These are phyloP conservation scores for Mortierella sp. DNA, from an alignment of 371 early-diverging fungal species.

Conservation along the genomic window DNA sequence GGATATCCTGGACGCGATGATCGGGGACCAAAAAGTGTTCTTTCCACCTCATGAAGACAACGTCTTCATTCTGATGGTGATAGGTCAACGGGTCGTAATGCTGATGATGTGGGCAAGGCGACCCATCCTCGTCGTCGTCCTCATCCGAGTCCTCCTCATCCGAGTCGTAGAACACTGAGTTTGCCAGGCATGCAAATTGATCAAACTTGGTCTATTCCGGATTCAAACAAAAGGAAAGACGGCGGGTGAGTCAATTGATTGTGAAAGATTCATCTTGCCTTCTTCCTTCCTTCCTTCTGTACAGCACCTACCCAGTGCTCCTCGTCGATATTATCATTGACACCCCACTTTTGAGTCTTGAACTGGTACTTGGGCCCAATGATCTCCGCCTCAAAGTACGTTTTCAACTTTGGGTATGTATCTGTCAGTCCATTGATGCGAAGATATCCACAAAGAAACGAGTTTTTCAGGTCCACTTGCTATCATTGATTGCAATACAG, in stretches of 20 bases:
- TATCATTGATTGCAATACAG: conserved; percentile 40
- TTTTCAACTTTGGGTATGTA: conserved; percentile 82
- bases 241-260: no score
- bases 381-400: conserved; percentile 86
- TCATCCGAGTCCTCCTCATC: conserved; percentile 11
- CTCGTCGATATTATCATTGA: conserved; percentile 76
- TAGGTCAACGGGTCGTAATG: conserved; percentile 54
- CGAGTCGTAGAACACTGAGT: conserved; percentile 37
- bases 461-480: conserved; percentile 81
- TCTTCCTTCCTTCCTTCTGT: no score
- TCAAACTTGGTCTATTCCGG: conserved; percentile 62
- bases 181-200: conserved; percentile 69
- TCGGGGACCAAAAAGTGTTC: conserved; percentile 96
- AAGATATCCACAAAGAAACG: conserved; percentile 82
- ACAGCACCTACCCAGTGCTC: conserved; percentile 88
- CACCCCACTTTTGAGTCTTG: conserved; percentile 89
- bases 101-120: conserved; percentile 13
- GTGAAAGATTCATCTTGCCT: no score
- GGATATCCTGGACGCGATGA: conserved; percentile 83
- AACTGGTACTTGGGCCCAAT: conserved; percentile 75
- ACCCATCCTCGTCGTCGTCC: conserved; percentile 1
- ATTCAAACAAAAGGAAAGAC: neutral
- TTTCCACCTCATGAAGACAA: conserved; percentile 97
- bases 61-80: conserved; percentile 76
- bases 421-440: conserved; percentile 83